These are phyloP conservation scores for Grosmannia clavigera DNA, from an alignment of 2,329 filamentous ascomycete genomes.

Conservation along the genomic window DNA sequence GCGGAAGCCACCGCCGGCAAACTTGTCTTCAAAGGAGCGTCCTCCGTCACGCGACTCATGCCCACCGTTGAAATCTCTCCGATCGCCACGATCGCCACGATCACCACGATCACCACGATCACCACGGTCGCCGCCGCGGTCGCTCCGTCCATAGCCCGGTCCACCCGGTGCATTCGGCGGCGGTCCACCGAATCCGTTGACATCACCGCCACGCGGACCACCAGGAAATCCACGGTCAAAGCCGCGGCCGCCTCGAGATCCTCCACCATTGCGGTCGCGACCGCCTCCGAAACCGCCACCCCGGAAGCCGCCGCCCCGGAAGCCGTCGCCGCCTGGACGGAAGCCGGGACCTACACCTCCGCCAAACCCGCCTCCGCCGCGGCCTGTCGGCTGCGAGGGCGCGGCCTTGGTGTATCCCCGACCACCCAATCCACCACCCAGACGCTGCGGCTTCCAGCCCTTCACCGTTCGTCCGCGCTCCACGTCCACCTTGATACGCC, in stretches of 20 bases:
- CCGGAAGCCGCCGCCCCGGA: constrained; percentile 29
- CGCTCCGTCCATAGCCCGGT: constrained; percentile 32
- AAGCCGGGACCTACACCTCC: constrained; percentile 17
- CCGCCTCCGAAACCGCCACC: constrained; percentile 24
- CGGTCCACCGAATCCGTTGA: constrained; percentile 36
- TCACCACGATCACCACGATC: constrained; percentile 19
- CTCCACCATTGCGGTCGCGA: constrained; percentile 2
- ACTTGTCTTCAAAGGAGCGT: constrained; percentile 31
- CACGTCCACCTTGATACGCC: constrained; percentile 86
- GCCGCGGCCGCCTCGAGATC: constrained; percentile 25
- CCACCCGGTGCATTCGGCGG: constrained; percentile 50
- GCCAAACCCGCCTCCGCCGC: constrained; percentile 27
- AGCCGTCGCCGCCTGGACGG: constrained; percentile 35
- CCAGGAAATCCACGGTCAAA: constrained; percentile 31
- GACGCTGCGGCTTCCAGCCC: constrained; percentile 82
- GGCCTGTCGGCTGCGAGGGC: constrained; percentile 54
- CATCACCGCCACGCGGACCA: constrained; percentile 29
- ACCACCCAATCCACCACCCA: constrained; percentile 84
- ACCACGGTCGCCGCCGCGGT: constrained; percentile 26
- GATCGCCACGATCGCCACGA: constrained; percentile 14
- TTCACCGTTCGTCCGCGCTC: constrained; percentile 90
- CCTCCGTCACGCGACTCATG: constrained; percentile 33
- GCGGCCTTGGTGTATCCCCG: constrained; percentile 81
- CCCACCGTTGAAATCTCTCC: constrained; percentile 33
- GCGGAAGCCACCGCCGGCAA: constrained; percentile 22